Conservation (phyloP, 352 stramenopile species). For the Globisporangium megalacanthum region DNA sequence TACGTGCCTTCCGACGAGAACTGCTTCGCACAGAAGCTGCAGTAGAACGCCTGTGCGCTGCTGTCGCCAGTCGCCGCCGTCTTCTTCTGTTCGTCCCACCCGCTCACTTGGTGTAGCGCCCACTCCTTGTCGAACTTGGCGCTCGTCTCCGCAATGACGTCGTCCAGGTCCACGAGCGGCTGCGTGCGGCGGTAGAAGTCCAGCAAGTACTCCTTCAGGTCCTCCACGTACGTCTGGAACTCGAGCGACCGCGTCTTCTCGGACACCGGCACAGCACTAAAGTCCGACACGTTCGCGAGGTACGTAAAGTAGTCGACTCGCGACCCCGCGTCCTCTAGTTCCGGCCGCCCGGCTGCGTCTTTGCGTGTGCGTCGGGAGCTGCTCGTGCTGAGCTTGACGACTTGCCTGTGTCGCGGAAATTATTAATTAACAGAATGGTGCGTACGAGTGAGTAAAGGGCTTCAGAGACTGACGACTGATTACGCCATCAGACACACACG, state of each 20-base stretch:
- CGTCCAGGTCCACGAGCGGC: constrained; percentile 82
- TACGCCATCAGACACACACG: neutral
- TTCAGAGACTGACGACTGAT: too few species aligned
- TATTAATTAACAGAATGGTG: neutral
- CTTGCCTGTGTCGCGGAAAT: constrained; percentile 11
- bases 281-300: constrained; percentile 61
- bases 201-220: constrained; percentile 79
- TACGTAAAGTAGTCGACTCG: constrained; percentile 73
- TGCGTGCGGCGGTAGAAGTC: constrained; percentile 86
- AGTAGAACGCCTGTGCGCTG: constrained; percentile 32
- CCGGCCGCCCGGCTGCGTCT: constrained; percentile 7
- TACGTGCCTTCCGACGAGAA: constrained; percentile 72
- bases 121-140: constrained; percentile 84
- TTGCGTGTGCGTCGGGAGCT: constrained; percentile 13
- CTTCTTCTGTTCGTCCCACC: constrained; percentile 31
- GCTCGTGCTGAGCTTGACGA: constrained; percentile 20
- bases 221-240: constrained; percentile 65
- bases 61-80: constrained; percentile 5
- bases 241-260: constrained; percentile 52
- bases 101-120: constrained; percentile 47
- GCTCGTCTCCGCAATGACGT: constrained; percentile 75
- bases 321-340: constrained; percentile 11
- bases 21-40: constrained; percentile 60
- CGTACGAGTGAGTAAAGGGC: too few species aligned
- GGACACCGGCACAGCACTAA: constrained; percentile 41